Conservation (phyloP, 768 basidiomycete genomes). For the Mycena metata region DNA sequence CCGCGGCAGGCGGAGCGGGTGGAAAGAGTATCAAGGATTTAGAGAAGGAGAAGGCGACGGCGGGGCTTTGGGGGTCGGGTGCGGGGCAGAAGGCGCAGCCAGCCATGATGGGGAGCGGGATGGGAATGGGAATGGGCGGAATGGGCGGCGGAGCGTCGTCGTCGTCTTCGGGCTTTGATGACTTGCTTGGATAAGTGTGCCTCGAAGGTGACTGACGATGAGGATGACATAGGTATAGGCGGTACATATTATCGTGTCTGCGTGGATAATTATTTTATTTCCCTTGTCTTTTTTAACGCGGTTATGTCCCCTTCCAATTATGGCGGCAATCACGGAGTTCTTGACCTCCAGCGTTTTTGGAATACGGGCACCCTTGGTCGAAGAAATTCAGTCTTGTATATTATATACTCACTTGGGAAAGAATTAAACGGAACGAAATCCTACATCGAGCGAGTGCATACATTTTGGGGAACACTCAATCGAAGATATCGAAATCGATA, state of each 20-base stretch:
- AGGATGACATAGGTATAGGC: no score
- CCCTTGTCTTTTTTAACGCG: neutral
- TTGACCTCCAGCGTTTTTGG: no score
- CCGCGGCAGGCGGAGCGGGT: slow-evolving; percentile 46
- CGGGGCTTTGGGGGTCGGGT: slow-evolving; percentile 80
- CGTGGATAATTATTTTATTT: slow-evolving; percentile 28
- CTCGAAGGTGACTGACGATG: neutral
- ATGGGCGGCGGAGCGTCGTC: slow-evolving; percentile 3
- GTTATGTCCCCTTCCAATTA: no score
- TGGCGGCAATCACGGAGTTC: no score
- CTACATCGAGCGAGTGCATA: no score
- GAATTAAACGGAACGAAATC: no score
- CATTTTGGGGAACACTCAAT: slow-evolving; percentile 45
- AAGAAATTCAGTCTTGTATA: no score
- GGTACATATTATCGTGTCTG: slow-evolving; percentile 20
- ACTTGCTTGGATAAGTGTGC: slow-evolving; percentile 27
- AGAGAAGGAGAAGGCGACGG: slow-evolving; percentile 87
- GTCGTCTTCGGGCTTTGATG: slow-evolving; percentile 31
- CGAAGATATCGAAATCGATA: slow-evolving; percentile 73
- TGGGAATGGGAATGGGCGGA: slow-evolving; percentile 32
- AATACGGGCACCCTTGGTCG: no score
- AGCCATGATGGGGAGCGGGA: slow-evolving; percentile 32
- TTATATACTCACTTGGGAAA: no score
- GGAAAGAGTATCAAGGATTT: slow-evolving; percentile 90
- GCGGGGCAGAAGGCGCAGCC: slow-evolving; percentile 20